Conservation (phyloP, 768 basidiomycete genomes). For the Mycena haematopus region DNA sequence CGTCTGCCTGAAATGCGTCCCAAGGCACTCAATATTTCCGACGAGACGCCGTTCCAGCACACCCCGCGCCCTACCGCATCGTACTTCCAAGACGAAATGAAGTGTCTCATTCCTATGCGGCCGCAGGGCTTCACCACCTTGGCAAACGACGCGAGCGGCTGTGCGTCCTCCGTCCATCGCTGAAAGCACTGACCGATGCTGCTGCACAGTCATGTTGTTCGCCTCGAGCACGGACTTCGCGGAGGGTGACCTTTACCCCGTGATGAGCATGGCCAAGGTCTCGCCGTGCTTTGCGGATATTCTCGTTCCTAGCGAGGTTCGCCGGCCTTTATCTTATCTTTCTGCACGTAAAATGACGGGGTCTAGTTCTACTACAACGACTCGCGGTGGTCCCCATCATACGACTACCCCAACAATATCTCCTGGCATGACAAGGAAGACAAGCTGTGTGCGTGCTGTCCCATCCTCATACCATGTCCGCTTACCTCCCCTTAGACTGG, state of each 20-base stretch:
- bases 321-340: not conserved
- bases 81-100: conserved; percentile 26
- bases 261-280: conserved; percentile 30
- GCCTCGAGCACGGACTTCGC: conserved; percentile 29
- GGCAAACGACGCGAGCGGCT: conserved; percentile 29
- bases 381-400: conserved; percentile 22
- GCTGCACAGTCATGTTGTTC: conserved; percentile 23
- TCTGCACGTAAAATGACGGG: not conserved
- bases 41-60: conserved; percentile 27
- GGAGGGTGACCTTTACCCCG: conserved; percentile 29
- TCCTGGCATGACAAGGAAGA: conserved; percentile 18
- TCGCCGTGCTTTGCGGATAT: conserved; percentile 31
- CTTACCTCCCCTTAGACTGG: conserved; percentile 6
- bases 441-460: conserved; percentile 8
- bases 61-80: conserved; percentile 24
- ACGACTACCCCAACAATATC: conserved; percentile 24
- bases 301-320: conserved; percentile 30
- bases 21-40: conserved; percentile 24
- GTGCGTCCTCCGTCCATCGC: conserved; percentile 6
- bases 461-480: not conserved
- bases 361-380: conserved; percentile 26
- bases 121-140: conserved; percentile 22
- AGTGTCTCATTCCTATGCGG: conserved; percentile 23
- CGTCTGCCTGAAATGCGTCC: conserved; percentile 6
- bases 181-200: not conserved